phyloP scores from a whole-genome alignment of 495 filamentous ascomycete genomes.

The Podospora pseudopauciseta region DNA sequence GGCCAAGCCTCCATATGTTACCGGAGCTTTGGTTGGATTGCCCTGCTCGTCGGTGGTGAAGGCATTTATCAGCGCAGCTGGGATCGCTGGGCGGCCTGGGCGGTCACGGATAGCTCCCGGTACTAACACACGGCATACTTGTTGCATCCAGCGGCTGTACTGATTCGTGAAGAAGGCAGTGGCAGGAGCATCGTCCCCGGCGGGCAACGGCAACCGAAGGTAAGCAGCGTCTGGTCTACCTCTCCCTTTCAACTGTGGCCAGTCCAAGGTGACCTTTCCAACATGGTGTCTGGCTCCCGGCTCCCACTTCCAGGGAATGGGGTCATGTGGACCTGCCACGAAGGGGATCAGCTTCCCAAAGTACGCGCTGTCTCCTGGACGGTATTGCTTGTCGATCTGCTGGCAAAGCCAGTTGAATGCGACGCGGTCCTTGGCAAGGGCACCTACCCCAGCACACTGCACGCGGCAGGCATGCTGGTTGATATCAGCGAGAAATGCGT shows the following conservation, averaged over 20 bases:
- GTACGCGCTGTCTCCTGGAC: background rate
- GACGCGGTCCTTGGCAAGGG: conserved; percentile 17
- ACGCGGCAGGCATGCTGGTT: background rate
- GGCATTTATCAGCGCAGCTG: conserved; percentile 23
- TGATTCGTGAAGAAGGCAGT: conserved; percentile 17
- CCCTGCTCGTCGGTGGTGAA: background rate
- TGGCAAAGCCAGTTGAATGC: conserved; percentile 17
- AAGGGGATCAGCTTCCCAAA: conserved; percentile 15
- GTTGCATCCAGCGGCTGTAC: conserved; percentile 20
- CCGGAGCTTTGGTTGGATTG: background rate
- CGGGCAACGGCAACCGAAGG: conserved; percentile 31
- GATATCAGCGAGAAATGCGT: background rate
- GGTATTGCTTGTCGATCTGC: background rate
- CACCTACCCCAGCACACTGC: conserved; percentile 16
- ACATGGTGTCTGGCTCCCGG: conserved; percentile 14
- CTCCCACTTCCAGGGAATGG: conserved; percentile 22
- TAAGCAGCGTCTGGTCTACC: conserved; percentile 30
- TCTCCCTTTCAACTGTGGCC: conserved; percentile 15
- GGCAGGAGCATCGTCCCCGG: background rate
- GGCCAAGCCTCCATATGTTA: conserved; percentile 25
- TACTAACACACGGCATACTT: conserved; percentile 23
- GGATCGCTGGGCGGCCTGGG: conserved; percentile 25
- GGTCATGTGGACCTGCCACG: conserved; percentile 18
- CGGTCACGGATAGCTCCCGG: conserved; percentile 20
- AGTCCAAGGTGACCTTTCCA: conserved; percentile 21